These are phyloP conservation scores for Hemileia vastatrix DNA, from an alignment of 1,284 basidiomycete species.

Conservation along the genomic window DNA sequence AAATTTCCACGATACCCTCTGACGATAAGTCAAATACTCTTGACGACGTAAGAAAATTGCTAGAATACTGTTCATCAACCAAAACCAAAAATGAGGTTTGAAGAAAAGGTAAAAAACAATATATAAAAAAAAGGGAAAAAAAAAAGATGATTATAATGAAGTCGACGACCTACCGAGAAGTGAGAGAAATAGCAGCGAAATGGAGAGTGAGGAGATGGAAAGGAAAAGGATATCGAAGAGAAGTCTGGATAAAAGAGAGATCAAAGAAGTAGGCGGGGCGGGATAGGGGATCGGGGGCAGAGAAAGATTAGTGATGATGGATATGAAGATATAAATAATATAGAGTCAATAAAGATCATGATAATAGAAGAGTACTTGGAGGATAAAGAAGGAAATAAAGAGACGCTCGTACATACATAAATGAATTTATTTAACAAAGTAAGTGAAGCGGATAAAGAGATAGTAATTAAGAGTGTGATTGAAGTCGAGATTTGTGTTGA, in stretches of 20 bases:
- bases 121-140: not conserved
- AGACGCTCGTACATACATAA: too few relatives aligned
- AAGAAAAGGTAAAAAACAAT: too few relatives aligned
- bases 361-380: too few relatives aligned
- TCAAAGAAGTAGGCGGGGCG: too few relatives aligned
- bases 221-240: conserved; percentile 9
- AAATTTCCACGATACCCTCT: conserved; percentile 5
- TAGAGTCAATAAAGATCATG: not conserved
- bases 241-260: conserved; percentile 4
- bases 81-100: not conserved
- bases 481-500: not conserved
- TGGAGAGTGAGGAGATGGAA: conserved; percentile 14
- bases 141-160: not conserved
- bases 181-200: conserved; percentile 14
- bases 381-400: too few relatives aligned
- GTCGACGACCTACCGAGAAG: conserved; percentile 4
- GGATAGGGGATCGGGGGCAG: too few relatives aligned
- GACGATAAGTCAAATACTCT: not conserved
- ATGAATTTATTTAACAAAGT: conserved; percentile 14
- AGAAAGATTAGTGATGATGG: too few relatives aligned
- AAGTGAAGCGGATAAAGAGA: conserved; percentile 9
- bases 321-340: not conserved
- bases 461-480: conserved; percentile 8
- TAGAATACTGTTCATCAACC: conserved; percentile 2
- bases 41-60: not conserved